These are phyloP conservation scores for Spergularia marina DNA, from an alignment of 148 eudicot species.

Conservation along the genomic window DNA sequence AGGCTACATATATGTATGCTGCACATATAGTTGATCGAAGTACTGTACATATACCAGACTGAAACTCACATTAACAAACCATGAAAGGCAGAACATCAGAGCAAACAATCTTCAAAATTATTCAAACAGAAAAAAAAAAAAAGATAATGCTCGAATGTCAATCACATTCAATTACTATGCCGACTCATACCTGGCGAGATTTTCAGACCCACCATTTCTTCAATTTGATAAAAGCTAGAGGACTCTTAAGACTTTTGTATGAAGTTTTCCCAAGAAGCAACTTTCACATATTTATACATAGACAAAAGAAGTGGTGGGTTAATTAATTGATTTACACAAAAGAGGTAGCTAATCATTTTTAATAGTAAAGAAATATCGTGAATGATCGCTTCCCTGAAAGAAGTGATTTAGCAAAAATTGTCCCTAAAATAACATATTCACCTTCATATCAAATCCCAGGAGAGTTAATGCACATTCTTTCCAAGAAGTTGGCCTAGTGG, in stretches of 20 bases:
- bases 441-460: no score
- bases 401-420: no score
- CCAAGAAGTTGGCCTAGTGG: no score
- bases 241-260: neutral
- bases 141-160: neutral
- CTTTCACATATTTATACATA: neutral
- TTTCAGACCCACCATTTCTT: neutral
- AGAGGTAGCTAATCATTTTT: neutral
- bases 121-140: neutral
- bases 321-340: neutral
- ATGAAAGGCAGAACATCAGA: neutral
- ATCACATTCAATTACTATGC: neutral
- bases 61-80: neutral
- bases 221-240: neutral
- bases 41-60: neutral
- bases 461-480: no score
- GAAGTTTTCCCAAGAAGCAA: neutral
- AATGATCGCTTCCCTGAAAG: no score
- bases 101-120: neutral
- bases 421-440: no score
- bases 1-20: neutral
- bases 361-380: no score
- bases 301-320: neutral
- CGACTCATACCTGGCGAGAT: neutral
- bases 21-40: neutral